These are phyloP conservation scores for Bromus sterilis DNA, from an alignment of 176 grass and related monocot species.

Conservation along the genomic window DNA sequence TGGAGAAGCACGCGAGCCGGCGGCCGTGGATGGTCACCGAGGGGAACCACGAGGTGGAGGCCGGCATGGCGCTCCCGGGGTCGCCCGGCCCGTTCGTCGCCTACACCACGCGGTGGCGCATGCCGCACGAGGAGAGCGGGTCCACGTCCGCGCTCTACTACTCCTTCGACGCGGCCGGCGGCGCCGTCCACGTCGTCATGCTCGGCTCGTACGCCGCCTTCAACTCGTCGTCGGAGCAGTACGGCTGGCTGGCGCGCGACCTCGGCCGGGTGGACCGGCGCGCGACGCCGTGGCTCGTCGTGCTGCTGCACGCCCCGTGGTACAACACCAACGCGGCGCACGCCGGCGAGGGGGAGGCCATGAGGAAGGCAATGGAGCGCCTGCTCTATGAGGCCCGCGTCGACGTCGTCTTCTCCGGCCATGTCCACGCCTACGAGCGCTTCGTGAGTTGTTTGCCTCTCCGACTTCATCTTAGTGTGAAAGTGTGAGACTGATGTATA, in stretches of 20 bases:
- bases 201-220: slow-evolving; percentile 66
- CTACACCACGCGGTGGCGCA: slow-evolving; percentile 67
- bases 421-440: slow-evolving; percentile 92
- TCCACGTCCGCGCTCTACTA: slow-evolving; percentile 80
- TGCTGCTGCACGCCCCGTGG: slow-evolving; percentile 74
- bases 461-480: neutral
- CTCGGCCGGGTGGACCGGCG: slow-evolving; percentile 61
- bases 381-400: slow-evolving; percentile 58
- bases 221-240: slow-evolving; percentile 47
- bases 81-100: slow-evolving; percentile 43
- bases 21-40: slow-evolving; percentile 90
- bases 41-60: slow-evolving; percentile 90
- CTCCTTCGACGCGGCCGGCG: slow-evolving; percentile 63
- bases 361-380: slow-evolving; percentile 73
- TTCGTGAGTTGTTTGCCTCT: slow-evolving; percentile 49
- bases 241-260: slow-evolving; percentile 68
- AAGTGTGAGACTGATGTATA: neutral
- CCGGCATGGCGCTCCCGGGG: slow-evolving; percentile 16
- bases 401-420: slow-evolving; percentile 76
- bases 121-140: slow-evolving; percentile 80
- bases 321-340: slow-evolving; percentile 91
- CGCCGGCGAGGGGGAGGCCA: slow-evolving; percentile 70
- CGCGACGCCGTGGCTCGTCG: slow-evolving; percentile 62
- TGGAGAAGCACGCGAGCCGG: slow-evolving; percentile 49
- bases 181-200: slow-evolving; percentile 69